Evolutionary conservation across 257 asterid species (phyloP).

Genomic region (Solanum bukasovii): DNA sequence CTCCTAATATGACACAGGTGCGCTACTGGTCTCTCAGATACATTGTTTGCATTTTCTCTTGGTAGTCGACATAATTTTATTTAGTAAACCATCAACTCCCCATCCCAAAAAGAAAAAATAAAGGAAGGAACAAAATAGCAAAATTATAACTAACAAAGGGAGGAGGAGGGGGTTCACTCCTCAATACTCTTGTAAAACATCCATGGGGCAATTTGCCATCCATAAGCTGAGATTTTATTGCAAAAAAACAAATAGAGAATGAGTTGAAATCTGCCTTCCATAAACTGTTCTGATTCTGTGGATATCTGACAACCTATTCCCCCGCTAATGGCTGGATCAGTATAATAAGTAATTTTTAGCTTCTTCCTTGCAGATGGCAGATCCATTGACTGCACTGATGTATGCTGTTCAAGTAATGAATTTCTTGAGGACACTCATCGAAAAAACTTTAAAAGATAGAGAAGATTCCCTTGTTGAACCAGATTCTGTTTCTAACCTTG

Average conservation of each 20-base stretch:
- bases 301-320: background rate
- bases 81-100: background rate
- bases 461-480: conserved; percentile 42
- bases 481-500: conserved; percentile 19
- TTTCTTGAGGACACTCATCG: conserved; percentile 76
- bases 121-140: background rate
- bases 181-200: background rate
- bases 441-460: conserved; percentile 69
- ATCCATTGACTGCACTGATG: conserved; percentile 85
- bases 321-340: background rate
- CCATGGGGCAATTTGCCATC: background rate
- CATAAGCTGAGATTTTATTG: background rate
- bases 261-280: background rate
- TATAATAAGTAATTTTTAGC: background rate
- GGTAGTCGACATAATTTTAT: background rate
- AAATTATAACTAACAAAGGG: background rate
- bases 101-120: background rate
- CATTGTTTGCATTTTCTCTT: background rate
- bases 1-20: conserved; percentile 99
- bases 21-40: background rate
- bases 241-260: background rate
- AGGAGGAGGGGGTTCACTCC: background rate
- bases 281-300: background rate
- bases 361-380: conserved; percentile 57
- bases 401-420: conserved; percentile 94